A percentile compares a stretch with the other conserved stretches of the same genome.
Evolutionary conservation across 179 eudicot species (phyloP).

Genomic region (Dionaea muscipula): DNA sequence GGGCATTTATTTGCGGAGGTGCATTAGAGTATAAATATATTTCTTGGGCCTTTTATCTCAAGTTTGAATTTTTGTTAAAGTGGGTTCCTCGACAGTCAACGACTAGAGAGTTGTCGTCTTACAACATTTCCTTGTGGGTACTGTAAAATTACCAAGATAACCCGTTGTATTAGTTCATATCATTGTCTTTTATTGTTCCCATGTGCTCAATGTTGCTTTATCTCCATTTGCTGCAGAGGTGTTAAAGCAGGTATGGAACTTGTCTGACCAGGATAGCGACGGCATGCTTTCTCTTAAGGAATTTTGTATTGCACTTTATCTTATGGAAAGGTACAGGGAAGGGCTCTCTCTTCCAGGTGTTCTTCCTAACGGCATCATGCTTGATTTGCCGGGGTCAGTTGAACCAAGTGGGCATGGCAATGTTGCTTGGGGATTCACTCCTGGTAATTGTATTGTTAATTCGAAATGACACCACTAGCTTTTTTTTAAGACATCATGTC

Average conservation of each 20-base stretch:
- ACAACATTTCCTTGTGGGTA: too few relatives aligned
- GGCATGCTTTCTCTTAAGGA: constrained; percentile 95
- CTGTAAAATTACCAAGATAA: too few relatives aligned
- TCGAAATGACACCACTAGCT: background rate
- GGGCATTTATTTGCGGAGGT: too few relatives aligned
- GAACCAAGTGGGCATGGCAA: constrained; percentile 46
- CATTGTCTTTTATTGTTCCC: background rate
- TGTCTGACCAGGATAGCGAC: constrained; percentile 98
- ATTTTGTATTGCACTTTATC: constrained; percentile 90
- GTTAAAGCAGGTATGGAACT: constrained; percentile 97
- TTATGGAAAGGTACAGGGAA: constrained; percentile 93
- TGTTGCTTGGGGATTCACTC: constrained; percentile 48
- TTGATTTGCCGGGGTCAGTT: constrained; percentile 46
- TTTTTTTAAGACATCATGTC: background rate
- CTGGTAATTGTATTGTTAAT: constrained; percentile 39
- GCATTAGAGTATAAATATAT: too few relatives aligned
- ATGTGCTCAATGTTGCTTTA: constrained; percentile 11
- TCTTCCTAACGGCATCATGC: constrained; percentile 46
- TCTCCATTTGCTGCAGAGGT: constrained; percentile 55
- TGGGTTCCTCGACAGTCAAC: too few relatives aligned
- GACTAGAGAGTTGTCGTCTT: too few relatives aligned
- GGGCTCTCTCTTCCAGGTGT: constrained; percentile 81
- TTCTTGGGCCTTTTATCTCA: too few relatives aligned
- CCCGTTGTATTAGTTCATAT: too few relatives aligned
- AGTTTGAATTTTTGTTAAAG: too few relatives aligned